These are phyloP conservation scores for Tagetes patula DNA, from an alignment of 129 eudicot genomes.

Conservation along the genomic window DNA sequence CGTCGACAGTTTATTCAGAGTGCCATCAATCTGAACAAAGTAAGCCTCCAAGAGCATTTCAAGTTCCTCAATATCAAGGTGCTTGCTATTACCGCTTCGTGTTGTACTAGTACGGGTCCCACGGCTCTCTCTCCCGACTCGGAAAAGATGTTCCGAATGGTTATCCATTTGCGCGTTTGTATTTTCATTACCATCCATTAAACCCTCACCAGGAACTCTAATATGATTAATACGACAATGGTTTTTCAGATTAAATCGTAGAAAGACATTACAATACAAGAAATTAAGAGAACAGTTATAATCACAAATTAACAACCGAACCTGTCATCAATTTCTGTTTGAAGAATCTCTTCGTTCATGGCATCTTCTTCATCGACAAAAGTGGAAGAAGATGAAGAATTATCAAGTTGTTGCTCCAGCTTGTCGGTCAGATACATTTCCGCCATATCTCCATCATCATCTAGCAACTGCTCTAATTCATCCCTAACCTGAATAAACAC, in stretches of 20 bases:
- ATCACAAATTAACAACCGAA: background rate
- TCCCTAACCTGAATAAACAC: slow-evolving; percentile 48
- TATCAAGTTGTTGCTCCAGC: slow-evolving; percentile 42
- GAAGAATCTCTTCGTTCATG: slow-evolving; percentile 35
- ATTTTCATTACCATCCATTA: slow-evolving; percentile 14
- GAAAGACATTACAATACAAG: background rate
- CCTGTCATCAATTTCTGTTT: slow-evolving; percentile 36
- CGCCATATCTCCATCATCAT: slow-evolving; percentile 68
- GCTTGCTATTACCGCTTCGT: slow-evolving; percentile 37
- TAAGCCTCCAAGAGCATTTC: slow-evolving; percentile 69
- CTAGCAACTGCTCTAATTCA: slow-evolving; percentile 62
- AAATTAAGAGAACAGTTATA: background rate
- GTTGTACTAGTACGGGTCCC: slow-evolving; percentile 40
- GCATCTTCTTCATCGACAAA: slow-evolving; percentile 38
- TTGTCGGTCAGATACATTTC: slow-evolving; percentile 66
- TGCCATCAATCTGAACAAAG: slow-evolving; percentile 63
- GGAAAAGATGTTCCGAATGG: slow-evolving; percentile 23
- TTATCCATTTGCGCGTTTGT: slow-evolving; percentile 14
- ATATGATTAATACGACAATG: background rate
- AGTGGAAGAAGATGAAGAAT: slow-evolving; percentile 31
- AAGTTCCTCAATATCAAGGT: slow-evolving; percentile 51
- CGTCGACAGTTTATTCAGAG: slow-evolving; percentile 47
- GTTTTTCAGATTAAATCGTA: background rate
- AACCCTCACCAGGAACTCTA: slow-evolving; percentile 20
- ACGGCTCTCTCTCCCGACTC: slow-evolving; percentile 37